phyloP scores from a whole-genome alignment of 768 basidiomycete genomes.

The Lentinula edodes region DNA sequence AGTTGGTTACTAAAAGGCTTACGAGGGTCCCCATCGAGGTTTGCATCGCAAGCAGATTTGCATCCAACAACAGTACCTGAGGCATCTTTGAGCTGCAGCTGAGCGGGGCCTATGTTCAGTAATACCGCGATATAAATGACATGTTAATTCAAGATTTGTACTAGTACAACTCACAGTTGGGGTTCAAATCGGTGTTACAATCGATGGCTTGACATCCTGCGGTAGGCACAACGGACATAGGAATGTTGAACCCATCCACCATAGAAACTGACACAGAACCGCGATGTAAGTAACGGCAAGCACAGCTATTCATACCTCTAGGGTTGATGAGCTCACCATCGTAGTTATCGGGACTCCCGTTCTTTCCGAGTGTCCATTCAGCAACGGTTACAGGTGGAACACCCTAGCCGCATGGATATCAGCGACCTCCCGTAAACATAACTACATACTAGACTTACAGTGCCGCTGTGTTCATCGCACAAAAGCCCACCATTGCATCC shows the following conservation, averaged over 20 bases:
- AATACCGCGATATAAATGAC: too few species aligned
- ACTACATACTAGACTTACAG: conserved; percentile 21
- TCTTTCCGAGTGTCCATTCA: conserved; percentile 33
- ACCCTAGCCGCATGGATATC: conserved; percentile 19
- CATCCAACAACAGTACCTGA: conserved; percentile 30
- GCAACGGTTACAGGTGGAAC: conserved; percentile 43
- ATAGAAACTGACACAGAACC: conserved; percentile 34
- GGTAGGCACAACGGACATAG: conserved; percentile 32
- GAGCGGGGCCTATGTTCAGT: conserved; percentile 12
- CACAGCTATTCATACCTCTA: neutral
- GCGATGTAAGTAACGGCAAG: neutral
- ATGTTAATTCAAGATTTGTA: too few species aligned
- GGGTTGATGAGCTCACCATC: conserved; percentile 22
- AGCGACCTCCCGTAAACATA: neutral
- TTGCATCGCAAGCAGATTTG: conserved; percentile 35
- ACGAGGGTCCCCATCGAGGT: conserved; percentile 28
- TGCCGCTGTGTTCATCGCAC: conserved; percentile 47
- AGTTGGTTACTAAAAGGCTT: conserved; percentile 27
- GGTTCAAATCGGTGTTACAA: conserved; percentile 42
- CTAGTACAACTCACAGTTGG: conserved; percentile 21
- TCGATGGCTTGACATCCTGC: conserved; percentile 30
- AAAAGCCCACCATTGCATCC: conserved; percentile 66
- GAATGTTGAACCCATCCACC: conserved; percentile 45
- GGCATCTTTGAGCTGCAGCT: conserved; percentile 20
- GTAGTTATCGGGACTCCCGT: conserved; percentile 28